Conservation (phyloP, 495 filamentous ascomycete species). For the Lophiostoma macrostomum region DNA sequence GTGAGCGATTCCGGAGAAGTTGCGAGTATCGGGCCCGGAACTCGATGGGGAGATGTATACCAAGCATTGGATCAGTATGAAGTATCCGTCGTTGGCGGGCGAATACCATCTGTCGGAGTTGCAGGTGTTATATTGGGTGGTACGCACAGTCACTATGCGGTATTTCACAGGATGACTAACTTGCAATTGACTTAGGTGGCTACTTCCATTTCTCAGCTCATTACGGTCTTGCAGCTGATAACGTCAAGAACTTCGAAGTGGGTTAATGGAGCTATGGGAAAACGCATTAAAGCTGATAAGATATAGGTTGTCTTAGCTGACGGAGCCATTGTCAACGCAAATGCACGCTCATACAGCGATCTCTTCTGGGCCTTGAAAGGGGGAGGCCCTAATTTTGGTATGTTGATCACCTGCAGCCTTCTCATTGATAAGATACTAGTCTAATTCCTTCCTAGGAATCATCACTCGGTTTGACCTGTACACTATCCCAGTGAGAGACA, state of each 20-base stretch:
- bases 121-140: conserved; percentile 16
- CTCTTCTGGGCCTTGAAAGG: conserved; percentile 26
- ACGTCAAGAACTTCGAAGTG: conserved; percentile 22
- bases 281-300: background rate
- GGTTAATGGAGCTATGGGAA: background rate
- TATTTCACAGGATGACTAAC: background rate
- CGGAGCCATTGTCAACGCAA: conserved; percentile 17
- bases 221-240: conserved; percentile 16
- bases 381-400: conserved; percentile 24
- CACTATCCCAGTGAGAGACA: conserved; percentile 11
- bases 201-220: conserved; percentile 13
- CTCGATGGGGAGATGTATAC: conserved; percentile 11
- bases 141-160: background rate
- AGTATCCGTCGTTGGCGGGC: conserved; percentile 5
- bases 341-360: conserved; percentile 6
- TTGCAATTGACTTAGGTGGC: conserved; percentile 6
- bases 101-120: conserved; percentile 9
- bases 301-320: conserved; percentile 22
- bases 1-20: background rate
- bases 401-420: background rate
- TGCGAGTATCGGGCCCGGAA: conserved; percentile 13
- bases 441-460: conserved; percentile 14
- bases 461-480: conserved; percentile 12
- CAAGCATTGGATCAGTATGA: conserved; percentile 5
- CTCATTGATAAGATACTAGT: background rate